Percentiles rank a stretch among this genome's conserved stretches.
phyloP scores from a whole-genome alignment of 1,284 basidiomycete genomes.

The Ceratobasidium sp. region DNA sequence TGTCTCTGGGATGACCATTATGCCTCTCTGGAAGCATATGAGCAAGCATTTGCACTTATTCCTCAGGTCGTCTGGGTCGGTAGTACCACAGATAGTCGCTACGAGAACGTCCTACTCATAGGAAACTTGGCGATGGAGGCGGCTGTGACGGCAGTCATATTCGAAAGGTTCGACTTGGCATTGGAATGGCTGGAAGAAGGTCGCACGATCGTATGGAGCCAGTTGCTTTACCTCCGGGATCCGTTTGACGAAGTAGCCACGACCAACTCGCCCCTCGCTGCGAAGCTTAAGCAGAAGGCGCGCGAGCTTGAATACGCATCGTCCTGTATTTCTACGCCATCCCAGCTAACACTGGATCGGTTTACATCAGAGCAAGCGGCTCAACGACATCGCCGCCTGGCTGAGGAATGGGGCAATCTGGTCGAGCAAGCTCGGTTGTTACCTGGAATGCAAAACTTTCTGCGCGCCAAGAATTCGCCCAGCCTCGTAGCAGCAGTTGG shows the following conservation, averaged over 20 bases:
- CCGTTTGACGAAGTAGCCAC: not conserved
- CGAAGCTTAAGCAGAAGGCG: not conserved
- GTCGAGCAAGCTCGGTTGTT: not conserved
- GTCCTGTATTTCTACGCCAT: not conserved
- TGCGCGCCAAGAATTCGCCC: not conserved
- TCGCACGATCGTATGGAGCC: not conserved
- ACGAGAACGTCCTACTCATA: not conserved
- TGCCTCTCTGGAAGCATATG: not conserved
- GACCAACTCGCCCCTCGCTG: not conserved
- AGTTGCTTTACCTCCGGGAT: not conserved
- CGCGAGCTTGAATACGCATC: not conserved
- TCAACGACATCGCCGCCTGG: not conserved
- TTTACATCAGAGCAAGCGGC: not conserved
- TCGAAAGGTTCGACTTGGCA: not conserved
- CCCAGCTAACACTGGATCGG: not conserved
- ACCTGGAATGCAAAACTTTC: not conserved
- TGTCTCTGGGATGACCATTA: not conserved
- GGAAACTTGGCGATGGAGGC: not conserved
- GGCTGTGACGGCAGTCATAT: not conserved
- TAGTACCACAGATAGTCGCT: not conserved
- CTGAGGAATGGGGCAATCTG: not conserved
- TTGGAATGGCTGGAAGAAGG: not conserved
- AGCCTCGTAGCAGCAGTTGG: not conserved
- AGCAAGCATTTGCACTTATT: not conserved
- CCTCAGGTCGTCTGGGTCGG: not conserved